Evolutionary conservation across 306 rosid species (phyloP).

Genomic region (Lupinus albus): DNA sequence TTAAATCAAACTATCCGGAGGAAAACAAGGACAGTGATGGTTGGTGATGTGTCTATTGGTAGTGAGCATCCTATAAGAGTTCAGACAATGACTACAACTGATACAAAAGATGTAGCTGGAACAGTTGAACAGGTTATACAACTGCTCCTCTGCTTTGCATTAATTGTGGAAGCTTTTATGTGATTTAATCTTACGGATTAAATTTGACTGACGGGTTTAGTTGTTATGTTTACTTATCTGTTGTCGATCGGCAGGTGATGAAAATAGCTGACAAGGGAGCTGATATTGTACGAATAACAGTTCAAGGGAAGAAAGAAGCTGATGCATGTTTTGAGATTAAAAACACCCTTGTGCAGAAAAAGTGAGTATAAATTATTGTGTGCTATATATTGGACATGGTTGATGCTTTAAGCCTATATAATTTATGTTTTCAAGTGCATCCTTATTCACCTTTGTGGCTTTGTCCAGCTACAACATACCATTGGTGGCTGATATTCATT

Average conservation of each 20-base stretch:
- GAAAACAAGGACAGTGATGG: conserved; percentile 92
- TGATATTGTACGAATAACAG: conserved; percentile 90
- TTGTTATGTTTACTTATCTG: conserved; percentile 31
- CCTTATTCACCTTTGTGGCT: conserved; percentile 34
- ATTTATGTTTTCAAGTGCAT: conserved; percentile 27
- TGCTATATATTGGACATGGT: conserved; percentile 15
- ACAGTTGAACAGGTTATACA: conserved; percentile 87
- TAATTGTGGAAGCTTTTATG: neutral
- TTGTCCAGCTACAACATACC: conserved; percentile 79
- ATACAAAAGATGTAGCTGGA: conserved; percentile 88
- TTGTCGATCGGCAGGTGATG: conserved; percentile 71
- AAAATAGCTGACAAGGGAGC: conserved; percentile 93
- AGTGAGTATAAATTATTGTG: conserved; percentile 54
- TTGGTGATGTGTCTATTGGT: conserved; percentile 83
- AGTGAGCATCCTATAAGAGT: conserved; percentile 95
- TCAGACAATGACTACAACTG: conserved; percentile 99
- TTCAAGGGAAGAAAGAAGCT: conserved; percentile 97
- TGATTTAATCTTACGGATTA: neutral
- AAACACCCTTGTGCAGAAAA: conserved; percentile 89
- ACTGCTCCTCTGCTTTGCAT: conserved; percentile 28
- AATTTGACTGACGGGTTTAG: neutral
- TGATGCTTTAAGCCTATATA: conserved; percentile 14
- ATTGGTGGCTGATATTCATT: conserved; percentile 88
- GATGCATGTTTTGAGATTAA: conserved; percentile 95
- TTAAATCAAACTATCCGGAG: conserved; percentile 82